Percentiles rank a stretch among this genome's conserved stretches.
phyloP scores from a whole-genome alignment of 1,284 basidiomycete genomes.

The Irpex rosettiformis region DNA sequence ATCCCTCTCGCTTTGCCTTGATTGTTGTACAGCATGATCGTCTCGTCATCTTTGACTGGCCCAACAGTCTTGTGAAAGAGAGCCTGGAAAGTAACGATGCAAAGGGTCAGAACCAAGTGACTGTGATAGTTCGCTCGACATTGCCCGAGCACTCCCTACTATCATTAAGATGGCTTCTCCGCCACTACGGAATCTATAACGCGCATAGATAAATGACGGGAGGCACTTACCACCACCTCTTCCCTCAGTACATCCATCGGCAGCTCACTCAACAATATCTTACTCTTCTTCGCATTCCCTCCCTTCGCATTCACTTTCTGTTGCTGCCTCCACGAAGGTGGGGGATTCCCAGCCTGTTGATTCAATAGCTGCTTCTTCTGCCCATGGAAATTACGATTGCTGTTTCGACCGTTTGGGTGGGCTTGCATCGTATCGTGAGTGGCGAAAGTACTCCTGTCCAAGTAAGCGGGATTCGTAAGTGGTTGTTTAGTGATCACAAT shows the following conservation, averaged over 20 bases:
- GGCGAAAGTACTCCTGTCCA: not conserved
- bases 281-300: conserved; percentile 43
- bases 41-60: conserved; percentile 51
- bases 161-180: not conserved
- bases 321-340: conserved; percentile 56
- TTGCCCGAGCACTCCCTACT: too few relatives aligned
- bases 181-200: not conserved
- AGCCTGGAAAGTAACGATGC: conserved; percentile 40
- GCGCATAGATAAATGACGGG: not conserved
- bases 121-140: too few relatives aligned
- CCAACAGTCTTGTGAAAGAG: conserved; percentile 73
- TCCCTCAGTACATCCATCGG: conserved; percentile 64
- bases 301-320: conserved; percentile 26
- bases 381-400: conserved; percentile 19
- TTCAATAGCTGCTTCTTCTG: conserved; percentile 54
- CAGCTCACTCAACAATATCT: conserved; percentile 66
- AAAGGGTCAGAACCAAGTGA: too few relatives aligned
- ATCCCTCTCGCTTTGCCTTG: conserved; percentile 72
- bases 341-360: conserved; percentile 42
- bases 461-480: too few relatives aligned
- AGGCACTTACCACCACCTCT: conserved; percentile 61
- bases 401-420: not conserved
- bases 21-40: conserved; percentile 67
- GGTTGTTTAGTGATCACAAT: too few relatives aligned
- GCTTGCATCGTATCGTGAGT: not conserved